These are phyloP conservation scores for Coprinopsis cinerea DNA, from an alignment of 768 basidiomycete genomes.

Conservation along the genomic window DNA sequence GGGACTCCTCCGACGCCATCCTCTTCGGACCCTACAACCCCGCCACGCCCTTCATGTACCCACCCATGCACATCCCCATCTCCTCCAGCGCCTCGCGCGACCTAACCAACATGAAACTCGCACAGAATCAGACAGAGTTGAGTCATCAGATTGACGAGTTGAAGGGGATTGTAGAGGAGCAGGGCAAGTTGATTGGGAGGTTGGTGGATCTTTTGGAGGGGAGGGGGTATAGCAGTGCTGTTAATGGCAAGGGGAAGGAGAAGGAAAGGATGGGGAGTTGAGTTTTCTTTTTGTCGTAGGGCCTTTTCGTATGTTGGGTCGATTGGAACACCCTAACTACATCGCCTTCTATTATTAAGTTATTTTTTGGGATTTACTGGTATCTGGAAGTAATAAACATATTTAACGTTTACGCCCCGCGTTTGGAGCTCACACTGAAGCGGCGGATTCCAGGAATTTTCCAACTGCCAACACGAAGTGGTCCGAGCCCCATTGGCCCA, in stretches of 20 bases:
- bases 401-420: too few species aligned
- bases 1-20: conserved; percentile 8
- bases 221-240: conserved; percentile 11
- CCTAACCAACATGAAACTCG: conserved; percentile 53
- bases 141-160: conserved; percentile 60
- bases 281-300: too few species aligned
- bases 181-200: conserved; percentile 45
- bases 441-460: conserved; percentile 7
- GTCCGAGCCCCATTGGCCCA: conserved; percentile 86
- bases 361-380: too few species aligned
- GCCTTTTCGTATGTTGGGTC: too few species aligned
- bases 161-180: conserved; percentile 47
- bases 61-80: background rate
- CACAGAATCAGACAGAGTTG: conserved; percentile 62
- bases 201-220: conserved; percentile 29
- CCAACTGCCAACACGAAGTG: conserved; percentile 52
- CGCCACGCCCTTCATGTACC: background rate
- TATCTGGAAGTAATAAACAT: too few species aligned
- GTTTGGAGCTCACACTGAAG: too few species aligned
- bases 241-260: background rate
- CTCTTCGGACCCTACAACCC: conserved; percentile 9
- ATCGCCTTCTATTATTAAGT: too few species aligned
- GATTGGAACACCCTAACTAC: too few species aligned
- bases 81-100: conserved; percentile 25
- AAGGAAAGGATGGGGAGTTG: background rate